These are phyloP conservation scores for Cytospora leucostoma DNA, from an alignment of 2,329 filamentous ascomycete genomes.

Conservation along the genomic window DNA sequence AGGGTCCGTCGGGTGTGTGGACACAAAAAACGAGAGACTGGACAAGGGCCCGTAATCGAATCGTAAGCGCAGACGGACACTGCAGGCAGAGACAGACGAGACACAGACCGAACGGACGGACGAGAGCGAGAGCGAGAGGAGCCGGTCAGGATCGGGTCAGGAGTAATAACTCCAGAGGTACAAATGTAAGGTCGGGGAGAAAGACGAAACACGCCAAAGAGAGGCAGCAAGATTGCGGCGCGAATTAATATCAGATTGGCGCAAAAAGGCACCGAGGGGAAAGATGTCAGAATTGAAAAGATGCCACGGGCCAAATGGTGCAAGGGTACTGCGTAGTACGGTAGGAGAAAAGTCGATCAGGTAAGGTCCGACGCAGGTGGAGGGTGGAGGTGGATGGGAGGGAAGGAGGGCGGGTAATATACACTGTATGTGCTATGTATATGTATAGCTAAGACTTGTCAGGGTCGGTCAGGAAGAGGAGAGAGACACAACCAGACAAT, in stretches of 20 bases:
- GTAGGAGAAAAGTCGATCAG: neutral
- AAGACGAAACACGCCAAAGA: constrained; percentile 1
- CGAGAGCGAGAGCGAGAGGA: neutral
- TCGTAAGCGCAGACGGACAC: too few relatives aligned
- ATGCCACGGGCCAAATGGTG: neutral
- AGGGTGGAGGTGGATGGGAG: constrained; percentile 1
- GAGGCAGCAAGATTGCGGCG: constrained; percentile 14
- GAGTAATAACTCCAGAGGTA: neutral
- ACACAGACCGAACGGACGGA: too few relatives aligned
- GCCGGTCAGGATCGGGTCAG: neutral
- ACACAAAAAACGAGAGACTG: constrained; percentile 11
- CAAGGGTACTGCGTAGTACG: constrained; percentile 2
- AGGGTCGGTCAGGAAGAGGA: neutral
- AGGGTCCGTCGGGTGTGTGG: neutral
- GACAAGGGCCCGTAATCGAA: constrained; percentile 7
- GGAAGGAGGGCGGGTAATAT: constrained; percentile 1
- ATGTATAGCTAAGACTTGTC: too few relatives aligned
- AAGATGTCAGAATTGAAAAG: neutral
- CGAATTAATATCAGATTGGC: constrained; percentile 5
- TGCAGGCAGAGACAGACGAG: too few relatives aligned
- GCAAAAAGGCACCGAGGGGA: neutral
- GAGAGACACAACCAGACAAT: neutral
- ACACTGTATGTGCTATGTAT: neutral
- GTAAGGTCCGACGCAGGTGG: constrained; percentile 9
- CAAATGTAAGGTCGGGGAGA: neutral